Evolutionary conservation across 1,284 basidiomycete species (phyloP).

Genomic region (Tilletiopsis washingtonensis): DNA sequence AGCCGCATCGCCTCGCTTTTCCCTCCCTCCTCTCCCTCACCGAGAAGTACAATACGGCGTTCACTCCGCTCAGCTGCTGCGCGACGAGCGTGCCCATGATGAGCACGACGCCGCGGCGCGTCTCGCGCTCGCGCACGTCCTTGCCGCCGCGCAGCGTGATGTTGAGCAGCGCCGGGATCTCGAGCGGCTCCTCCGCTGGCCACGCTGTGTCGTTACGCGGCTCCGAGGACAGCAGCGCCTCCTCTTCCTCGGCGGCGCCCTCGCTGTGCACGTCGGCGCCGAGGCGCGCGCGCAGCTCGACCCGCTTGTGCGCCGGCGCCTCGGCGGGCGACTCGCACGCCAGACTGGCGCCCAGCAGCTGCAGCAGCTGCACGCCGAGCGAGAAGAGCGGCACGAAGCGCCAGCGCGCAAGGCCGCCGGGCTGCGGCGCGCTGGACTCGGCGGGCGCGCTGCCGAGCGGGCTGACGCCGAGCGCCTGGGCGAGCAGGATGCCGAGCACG

Average conservation of each 20-base stretch:
- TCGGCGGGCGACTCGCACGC: slow-evolving; percentile 27
- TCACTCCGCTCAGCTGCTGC: slow-evolving; percentile 42
- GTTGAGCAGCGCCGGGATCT: not conserved
- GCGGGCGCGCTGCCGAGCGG: slow-evolving; percentile 16
- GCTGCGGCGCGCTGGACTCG: slow-evolving; percentile 10
- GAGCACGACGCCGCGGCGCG: slow-evolving; percentile 19
- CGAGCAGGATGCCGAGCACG: slow-evolving; percentile 44
- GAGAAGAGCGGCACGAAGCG: slow-evolving; percentile 46
- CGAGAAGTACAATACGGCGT: slow-evolving; percentile 41
- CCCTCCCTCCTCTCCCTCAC: slow-evolving; percentile 4
- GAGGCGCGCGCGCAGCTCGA: slow-evolving; percentile 13
- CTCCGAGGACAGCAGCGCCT: not conserved
- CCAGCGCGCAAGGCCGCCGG: slow-evolving; percentile 39
- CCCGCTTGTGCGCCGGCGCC: slow-evolving; percentile 6
- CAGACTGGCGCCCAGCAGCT: slow-evolving; percentile 40
- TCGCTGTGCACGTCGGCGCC: not conserved
- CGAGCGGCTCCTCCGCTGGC: not conserved
- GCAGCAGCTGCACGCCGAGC: slow-evolving; percentile 35
- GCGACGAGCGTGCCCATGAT: slow-evolving; percentile 37
- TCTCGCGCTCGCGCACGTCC: too few relatives aligned
- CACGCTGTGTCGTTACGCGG: too few relatives aligned
- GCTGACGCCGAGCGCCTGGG: slow-evolving; percentile 48
- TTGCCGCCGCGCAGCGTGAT: not conserved
- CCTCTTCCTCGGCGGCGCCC: not conserved
- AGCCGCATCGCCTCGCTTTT: not conserved